Evolutionary conservation across 2,329 filamentous ascomycete genomes (phyloP).

Genomic region (Cytospora leucostoma): DNA sequence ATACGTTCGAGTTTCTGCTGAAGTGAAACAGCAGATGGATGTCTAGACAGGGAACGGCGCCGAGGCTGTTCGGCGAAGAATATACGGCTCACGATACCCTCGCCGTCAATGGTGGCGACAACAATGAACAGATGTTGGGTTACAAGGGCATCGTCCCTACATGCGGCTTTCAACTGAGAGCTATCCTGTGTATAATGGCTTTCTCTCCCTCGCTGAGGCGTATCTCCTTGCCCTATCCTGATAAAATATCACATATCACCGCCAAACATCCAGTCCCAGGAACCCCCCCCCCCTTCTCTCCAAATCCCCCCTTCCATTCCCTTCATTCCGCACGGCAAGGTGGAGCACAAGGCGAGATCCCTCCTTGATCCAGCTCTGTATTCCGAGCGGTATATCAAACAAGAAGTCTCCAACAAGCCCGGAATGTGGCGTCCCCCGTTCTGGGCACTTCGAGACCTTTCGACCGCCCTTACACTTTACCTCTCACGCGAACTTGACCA

Average conservation of each 20-base stretch:
- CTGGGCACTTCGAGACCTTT: constrained; percentile 1
- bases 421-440: constrained; percentile 18
- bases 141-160: constrained; percentile 11
- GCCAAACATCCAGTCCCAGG: too few species aligned
- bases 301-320: constrained; percentile 2
- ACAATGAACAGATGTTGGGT: constrained; percentile 21
- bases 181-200: background rate
- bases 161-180: background rate
- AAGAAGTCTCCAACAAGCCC: constrained; percentile 10
- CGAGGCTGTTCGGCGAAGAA: background rate
- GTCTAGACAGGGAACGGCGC: background rate
- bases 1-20: constrained; percentile 26
- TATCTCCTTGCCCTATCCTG: constrained; percentile 20
- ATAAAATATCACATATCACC: too few species aligned
- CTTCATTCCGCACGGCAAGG: constrained; percentile 66
- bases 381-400: constrained; percentile 70
- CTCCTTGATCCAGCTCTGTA: constrained; percentile 74
- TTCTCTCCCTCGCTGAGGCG: constrained; percentile 16
- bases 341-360: constrained; percentile 75
- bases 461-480: constrained; percentile 34
- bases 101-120: constrained; percentile 7
- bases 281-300: too few species aligned
- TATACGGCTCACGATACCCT: constrained; percentile 27
- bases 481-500: constrained; percentile 42
- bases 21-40: background rate